These are phyloP conservation scores for Pseudocercospora vitis DNA, from an alignment of 2,329 filamentous ascomycete genomes.

Conservation along the genomic window DNA sequence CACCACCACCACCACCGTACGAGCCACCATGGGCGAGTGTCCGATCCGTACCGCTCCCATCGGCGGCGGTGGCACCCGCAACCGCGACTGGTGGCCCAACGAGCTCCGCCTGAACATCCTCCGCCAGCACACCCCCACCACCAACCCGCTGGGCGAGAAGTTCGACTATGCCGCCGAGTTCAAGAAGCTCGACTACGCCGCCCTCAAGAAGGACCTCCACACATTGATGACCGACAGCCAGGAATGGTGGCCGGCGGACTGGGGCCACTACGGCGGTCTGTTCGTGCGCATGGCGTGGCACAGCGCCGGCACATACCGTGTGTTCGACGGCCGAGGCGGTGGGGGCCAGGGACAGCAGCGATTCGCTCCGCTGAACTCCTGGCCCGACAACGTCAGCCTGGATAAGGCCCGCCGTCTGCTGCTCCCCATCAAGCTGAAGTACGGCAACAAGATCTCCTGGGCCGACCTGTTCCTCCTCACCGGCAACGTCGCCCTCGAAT, in stretches of 20 bases:
- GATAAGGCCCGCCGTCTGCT: conserved; percentile 79
- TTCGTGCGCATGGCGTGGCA: conserved; percentile 84
- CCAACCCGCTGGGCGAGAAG: conserved; percentile 62
- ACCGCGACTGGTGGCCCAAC: conserved; percentile 73
- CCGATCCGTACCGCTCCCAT: conserved; percentile 35
- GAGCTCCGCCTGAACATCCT: conserved; percentile 68
- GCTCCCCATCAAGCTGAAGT: conserved; percentile 83
- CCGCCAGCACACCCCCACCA: conserved; percentile 65
- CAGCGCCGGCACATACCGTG: conserved; percentile 74
- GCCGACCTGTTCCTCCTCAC: conserved; percentile 70
- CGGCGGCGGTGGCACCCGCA: conserved; percentile 59
- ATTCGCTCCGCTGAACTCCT: conserved; percentile 78
- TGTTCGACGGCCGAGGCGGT: conserved; percentile 72
- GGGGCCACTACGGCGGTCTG: conserved; percentile 76
- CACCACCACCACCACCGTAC: neutral
- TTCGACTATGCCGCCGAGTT: conserved; percentile 74
- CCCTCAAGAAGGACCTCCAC: conserved; percentile 71
- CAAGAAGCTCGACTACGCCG: conserved; percentile 68
- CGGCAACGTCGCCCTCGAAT: conserved; percentile 75
- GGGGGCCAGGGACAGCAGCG: conserved; percentile 71
- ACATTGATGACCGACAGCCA: conserved; percentile 74
- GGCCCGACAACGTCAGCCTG: conserved; percentile 75
- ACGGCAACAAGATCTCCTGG: conserved; percentile 80
- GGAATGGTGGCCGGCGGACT: conserved; percentile 80
- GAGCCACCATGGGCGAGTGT: conserved; percentile 34